Evolutionary conservation across 805 yeast genomes (phyloP), one percentile per base, ranked within the genome.

Genomic region (Peterozyma toletana): DNA sequence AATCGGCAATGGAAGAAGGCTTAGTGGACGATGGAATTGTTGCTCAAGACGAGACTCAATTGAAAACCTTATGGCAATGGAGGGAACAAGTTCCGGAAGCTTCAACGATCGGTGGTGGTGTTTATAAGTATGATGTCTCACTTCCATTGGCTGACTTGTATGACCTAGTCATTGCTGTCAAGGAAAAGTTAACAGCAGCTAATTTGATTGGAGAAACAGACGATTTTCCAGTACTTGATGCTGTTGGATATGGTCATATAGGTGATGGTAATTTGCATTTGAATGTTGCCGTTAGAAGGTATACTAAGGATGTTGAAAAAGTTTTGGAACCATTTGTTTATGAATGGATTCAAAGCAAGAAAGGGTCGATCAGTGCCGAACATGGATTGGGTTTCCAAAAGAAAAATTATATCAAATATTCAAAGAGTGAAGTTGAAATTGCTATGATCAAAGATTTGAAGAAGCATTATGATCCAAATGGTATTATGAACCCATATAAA

Each of bases 311-410:
- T 27, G 86, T 93, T 44, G 98, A 93, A 65, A 67, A 75, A 44
- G 77, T 75, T 2, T 72, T 93, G 49, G 99, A 93, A 64, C 99
- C 99, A 38, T 93, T 85, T 65, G 93, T 93, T 30, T 93, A 89
- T 60, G 96, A 93, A 67, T 90, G 90, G 84, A 85, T 93, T 43
- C 57, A 75, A 64, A 55, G 63, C 27, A 71, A 77, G 49, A 68
- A 80, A 31, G 99, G 99, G 17, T 90, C 98, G 1, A 83, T 93
- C 43, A 84, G 95, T 47, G 99, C 99, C 27, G 99, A 93, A 64
- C 99, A 93, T 62, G 99, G 99, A 13, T 72, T 93, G 46, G 99
- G 99, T 0, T 87, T 93, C 77, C 97, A 91, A 58, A 93, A 93
- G 83, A 88, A 84, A 54, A 85, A 86, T 58, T 93, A 86, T 61